Percentiles rank a stretch among this genome's conserved stretches.
These are phyloP conservation scores for Zygoascus hellenicus DNA, from an alignment of 1,139 yeast species.

Conservation along the genomic window DNA sequence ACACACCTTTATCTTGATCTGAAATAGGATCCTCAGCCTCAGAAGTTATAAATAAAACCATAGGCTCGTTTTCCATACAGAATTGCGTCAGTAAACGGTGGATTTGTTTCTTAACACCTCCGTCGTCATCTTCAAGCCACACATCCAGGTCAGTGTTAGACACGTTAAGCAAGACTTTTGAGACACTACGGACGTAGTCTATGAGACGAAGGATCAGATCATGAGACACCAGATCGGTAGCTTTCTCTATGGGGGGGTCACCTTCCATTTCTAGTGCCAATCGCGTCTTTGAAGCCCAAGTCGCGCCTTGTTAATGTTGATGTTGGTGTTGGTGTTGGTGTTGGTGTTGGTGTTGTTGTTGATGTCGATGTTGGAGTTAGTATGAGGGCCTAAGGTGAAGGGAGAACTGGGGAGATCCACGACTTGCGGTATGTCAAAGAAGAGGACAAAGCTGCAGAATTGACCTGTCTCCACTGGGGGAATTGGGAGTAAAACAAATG, in stretches of 20 bases:
- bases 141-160: conserved; percentile 21
- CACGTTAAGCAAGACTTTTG: conserved; percentile 23
- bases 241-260: too few species aligned
- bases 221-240: background rate
- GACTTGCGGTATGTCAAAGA: too few species aligned
- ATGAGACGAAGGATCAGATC: conserved; percentile 8
- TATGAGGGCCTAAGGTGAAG: background rate
- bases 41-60: conserved; percentile 24
- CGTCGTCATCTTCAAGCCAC: conserved; percentile 13
- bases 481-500: too few species aligned
- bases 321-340: conserved; percentile 6
- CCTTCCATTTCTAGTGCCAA: too few species aligned
- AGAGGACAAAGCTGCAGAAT: too few species aligned
- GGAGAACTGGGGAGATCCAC: too few species aligned
- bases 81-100: conserved; percentile 17
- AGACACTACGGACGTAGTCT: conserved; percentile 16
- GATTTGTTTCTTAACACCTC: background rate
- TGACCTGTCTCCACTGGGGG: too few species aligned
- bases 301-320: background rate
- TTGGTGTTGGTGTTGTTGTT: conserved; percentile 2
- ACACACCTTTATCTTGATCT: conserved; percentile 10
- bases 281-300: too few species aligned
- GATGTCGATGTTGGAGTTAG: background rate
- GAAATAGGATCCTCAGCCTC: conserved; percentile 15
- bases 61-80: conserved; percentile 22